These are phyloP conservation scores for Ceratocystis diversiconidia DNA, from an alignment of 2,329 filamentous ascomycete genomes.

Conservation along the genomic window DNA sequence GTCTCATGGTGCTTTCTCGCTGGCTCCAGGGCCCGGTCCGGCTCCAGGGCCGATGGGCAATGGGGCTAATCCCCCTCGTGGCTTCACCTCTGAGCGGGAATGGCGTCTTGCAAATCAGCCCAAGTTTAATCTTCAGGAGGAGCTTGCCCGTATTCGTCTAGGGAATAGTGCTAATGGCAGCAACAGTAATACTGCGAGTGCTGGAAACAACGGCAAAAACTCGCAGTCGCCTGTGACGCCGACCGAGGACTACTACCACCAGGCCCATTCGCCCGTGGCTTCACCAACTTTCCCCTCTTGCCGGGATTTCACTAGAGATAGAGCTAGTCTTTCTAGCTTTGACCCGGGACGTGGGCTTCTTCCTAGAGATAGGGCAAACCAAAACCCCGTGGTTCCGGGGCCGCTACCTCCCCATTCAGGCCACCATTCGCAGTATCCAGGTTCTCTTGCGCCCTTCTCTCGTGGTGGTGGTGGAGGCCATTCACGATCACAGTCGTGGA, in stretches of 20 bases:
- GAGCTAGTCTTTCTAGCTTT: slow-evolving; percentile 17
- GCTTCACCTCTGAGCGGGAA: neutral
- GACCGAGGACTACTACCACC: slow-evolving; percentile 14
- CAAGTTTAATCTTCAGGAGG: slow-evolving; percentile 13
- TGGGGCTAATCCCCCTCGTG: neutral
- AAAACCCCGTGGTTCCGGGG: neutral
- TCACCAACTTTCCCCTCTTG: slow-evolving; percentile 10
- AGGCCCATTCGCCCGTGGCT: slow-evolving; percentile 10
- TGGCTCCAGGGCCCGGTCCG: slow-evolving; percentile 4
- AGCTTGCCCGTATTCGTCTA: slow-evolving; percentile 12
- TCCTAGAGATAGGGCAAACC: neutral
- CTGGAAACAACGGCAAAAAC: slow-evolving; percentile 13
- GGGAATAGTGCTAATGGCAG: neutral
- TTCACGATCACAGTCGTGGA: slow-evolving; percentile 16
- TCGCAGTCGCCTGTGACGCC: slow-evolving; percentile 16
- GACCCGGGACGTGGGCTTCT: slow-evolving; percentile 10
- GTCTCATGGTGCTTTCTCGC: slow-evolving; percentile 12
- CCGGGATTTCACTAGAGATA: slow-evolving; percentile 9
- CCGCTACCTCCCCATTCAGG: neutral
- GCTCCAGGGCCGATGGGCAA: neutral
- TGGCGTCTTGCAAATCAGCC: slow-evolving; percentile 13
- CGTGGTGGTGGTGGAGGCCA: slow-evolving; percentile 6
- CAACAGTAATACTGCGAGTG: neutral
- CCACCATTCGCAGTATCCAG: neutral
- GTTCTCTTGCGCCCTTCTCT: slow-evolving; percentile 4